A percentile compares a stretch with the other conserved stretches of the same genome.
Evolutionary conservation across 1,284 basidiomycete species (phyloP).

Genomic region (Xanthoconium separans): DNA sequence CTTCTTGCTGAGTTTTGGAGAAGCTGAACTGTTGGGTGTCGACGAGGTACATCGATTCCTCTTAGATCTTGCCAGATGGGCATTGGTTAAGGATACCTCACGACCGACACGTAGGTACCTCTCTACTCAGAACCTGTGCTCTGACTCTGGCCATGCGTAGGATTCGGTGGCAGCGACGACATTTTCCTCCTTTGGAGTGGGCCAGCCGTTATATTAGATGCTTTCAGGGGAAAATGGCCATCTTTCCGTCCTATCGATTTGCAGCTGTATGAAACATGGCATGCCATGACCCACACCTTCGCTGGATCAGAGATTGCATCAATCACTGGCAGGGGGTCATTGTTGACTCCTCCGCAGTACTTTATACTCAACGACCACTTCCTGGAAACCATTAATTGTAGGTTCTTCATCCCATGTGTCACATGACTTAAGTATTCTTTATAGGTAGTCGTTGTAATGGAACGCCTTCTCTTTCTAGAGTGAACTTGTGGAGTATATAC

Average conservation of each 20-base stretch:
- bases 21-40: constrained; percentile 13
- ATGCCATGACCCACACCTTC: constrained; percentile 9
- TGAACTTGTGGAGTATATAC: constrained; percentile 25
- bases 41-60: constrained; percentile 17
- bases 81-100: constrained; percentile 3
- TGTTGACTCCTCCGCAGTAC: not conserved
- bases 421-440: not conserved
- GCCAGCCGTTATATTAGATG: constrained; percentile 13
- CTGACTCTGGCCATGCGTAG: not conserved
- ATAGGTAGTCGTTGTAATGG: constrained; percentile 20
- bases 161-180: constrained; percentile 4
- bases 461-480: constrained; percentile 9
- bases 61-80: constrained; percentile 17
- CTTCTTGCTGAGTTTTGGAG: constrained; percentile 9
- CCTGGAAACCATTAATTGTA: constrained; percentile 30
- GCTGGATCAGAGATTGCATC: not conserved
- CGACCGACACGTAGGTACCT: not conserved
- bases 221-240: constrained; percentile 8
- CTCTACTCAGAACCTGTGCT: constrained; percentile 6
- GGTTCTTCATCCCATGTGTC: not conserved
- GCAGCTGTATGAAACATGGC: constrained; percentile 9
- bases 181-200: constrained; percentile 16
- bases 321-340: not conserved
- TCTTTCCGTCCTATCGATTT: not conserved
- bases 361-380: constrained; percentile 30